Conservation (phyloP, 768 basidiomycete species). For the Mycena maculata region DNA sequence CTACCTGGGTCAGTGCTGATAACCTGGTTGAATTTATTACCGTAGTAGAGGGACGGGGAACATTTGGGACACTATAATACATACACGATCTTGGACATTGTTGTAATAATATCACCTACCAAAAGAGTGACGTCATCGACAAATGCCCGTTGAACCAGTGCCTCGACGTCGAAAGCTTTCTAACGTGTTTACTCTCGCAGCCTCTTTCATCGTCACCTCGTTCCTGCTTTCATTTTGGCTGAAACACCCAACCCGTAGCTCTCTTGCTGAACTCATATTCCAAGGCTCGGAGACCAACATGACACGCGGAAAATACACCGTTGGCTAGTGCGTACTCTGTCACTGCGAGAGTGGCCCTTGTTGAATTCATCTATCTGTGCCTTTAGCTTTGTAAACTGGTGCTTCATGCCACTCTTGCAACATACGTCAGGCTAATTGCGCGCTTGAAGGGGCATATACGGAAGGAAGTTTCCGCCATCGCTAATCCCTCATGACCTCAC, state of each 20-base stretch:
- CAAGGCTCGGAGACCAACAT: slow-evolving; percentile 39
- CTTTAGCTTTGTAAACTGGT: slow-evolving; percentile 84
- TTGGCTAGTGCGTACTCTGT: slow-evolving; percentile 76
- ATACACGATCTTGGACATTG: neutral
- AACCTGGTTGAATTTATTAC: neutral
- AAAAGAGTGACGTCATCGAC: too few species aligned
- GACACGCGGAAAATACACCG: slow-evolving; percentile 71
- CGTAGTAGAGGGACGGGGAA: slow-evolving; percentile 11
- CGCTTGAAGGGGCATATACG: slow-evolving; percentile 88
- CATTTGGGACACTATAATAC: slow-evolving; percentile 3
- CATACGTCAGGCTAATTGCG: slow-evolving; percentile 5
- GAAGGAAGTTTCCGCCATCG: slow-evolving; percentile 89
- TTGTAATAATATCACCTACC: neutral
- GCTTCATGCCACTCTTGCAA: neutral
- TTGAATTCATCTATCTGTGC: slow-evolving; percentile 1
- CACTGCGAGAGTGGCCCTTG: neutral
- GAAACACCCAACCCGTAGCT: slow-evolving; percentile 9
- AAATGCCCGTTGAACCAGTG: neutral
- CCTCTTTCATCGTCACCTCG: slow-evolving; percentile 15
- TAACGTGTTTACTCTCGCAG: neutral
- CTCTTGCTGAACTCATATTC: slow-evolving; percentile 13
- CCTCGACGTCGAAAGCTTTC: slow-evolving; percentile 20
- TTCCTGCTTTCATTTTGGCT: slow-evolving; percentile 16
- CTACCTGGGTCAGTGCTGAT: slow-evolving; percentile 70
- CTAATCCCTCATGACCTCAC: slow-evolving; percentile 90